Evolutionary conservation across 139 green algal species (phyloP).

Genomic region (Chara braunii): DNA sequence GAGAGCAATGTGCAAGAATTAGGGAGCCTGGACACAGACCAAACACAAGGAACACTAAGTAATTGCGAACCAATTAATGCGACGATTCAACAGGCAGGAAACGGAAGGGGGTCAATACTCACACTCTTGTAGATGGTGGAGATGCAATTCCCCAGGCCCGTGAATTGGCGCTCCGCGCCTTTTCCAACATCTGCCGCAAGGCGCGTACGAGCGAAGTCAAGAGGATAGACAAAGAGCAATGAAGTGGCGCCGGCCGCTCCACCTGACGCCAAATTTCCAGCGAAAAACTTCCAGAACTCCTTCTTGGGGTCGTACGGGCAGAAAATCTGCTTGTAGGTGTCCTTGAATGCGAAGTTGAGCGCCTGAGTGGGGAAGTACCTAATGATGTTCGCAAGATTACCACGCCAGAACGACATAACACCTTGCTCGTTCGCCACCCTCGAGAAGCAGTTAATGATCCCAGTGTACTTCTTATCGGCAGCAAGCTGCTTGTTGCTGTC

Average conservation of each 20-base stretch:
- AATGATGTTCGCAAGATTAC: constrained; percentile 95
- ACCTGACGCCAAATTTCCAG: constrained; percentile 36
- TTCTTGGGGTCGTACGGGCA: constrained; percentile 86
- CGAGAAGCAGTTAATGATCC: constrained; percentile 83
- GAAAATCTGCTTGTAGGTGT: constrained; percentile 96
- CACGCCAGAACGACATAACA: constrained; percentile 87
- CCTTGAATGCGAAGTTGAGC: constrained; percentile 99
- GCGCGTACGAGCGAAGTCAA: constrained; percentile 97
- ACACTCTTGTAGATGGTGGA: constrained; percentile 59
- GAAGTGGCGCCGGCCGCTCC: constrained; percentile 83
- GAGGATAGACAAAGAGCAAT: constrained; percentile 95
- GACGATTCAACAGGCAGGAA: too few species aligned
- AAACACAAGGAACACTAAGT: too few species aligned
- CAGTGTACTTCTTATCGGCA: constrained; percentile 40
- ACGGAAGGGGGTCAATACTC: too few species aligned
- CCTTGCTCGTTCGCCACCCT: constrained; percentile 78
- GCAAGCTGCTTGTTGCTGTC: constrained; percentile 27
- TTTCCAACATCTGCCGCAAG: constrained; percentile 87
- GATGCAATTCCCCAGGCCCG: constrained; percentile 85
- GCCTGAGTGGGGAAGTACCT: constrained; percentile 87
- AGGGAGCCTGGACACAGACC: too few species aligned
- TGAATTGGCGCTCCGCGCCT: constrained; percentile 68
- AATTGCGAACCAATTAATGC: too few species aligned
- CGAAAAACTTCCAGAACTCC: constrained; percentile 80
- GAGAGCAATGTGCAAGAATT: too few species aligned